Base-by-base conservation (phyloP, 2,329 filamentous ascomycete species). In the Cercospora berteroae region DNA sequence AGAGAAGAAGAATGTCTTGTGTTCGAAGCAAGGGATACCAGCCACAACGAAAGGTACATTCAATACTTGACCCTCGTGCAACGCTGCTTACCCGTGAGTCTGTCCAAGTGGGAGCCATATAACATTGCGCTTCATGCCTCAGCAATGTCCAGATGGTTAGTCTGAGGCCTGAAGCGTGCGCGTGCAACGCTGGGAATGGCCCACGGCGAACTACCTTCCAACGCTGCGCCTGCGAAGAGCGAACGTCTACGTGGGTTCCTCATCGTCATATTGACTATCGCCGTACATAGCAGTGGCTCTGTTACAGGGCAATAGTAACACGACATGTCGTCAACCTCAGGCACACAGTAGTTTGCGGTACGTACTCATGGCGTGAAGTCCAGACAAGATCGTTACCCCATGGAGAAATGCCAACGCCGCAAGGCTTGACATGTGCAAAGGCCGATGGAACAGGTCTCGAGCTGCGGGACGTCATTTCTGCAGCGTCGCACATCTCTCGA, bases 1-100 rank as follows among this genome's bases (percentile, higher is more conserved):
- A 65, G 68, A 63, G 56, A 55, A 63, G 56, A 55, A 67, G 65
- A 67, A 69, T 71, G 69, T 70, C 72, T 69, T 59, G 65, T 64
- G 39, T 56, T 31, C n/a, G 50, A 69, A 59, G 69, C 68, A 71
- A 73, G 71, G 70, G 70, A 67, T 65, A 18, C 60, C 20, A 29
- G 44, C 56, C 64, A 48, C 27, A 18, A 8, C 39, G 12, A 23
- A 59, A 13, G 27, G 9, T 10, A 27, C 18, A 36, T 39, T 27
- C 29, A 16, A 55, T 64, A 31, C 23, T 31, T 56, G 52, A 5
- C 18, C 20, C 10, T 20, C 44, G 44, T 27, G 20, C 48, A 6
- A 27, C 23, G 23, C 3, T 39, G 39, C 31, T 52, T 33, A 31
- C 42, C 59, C 31, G 16, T 50, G n/a, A 13, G 18, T 55, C 48